Base-by-base conservation (phyloP, 352 stramenopile species). In the Pythium aphanidermatum region DNA sequence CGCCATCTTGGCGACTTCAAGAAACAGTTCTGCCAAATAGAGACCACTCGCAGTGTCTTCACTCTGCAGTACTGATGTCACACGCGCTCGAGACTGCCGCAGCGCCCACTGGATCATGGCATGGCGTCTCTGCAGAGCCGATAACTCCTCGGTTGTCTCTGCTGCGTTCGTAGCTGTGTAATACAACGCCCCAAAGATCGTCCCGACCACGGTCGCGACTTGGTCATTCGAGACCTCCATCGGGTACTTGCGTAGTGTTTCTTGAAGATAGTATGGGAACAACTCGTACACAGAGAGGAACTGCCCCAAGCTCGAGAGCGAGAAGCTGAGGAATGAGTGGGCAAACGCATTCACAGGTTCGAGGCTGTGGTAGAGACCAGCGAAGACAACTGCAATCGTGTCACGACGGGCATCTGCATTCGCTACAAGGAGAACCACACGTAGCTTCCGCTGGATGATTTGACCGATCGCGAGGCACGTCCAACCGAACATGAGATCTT, bases 1-100 rank as follows among this genome's bases (percentile, higher is more conserved):
- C 4, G 56, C 48, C 55, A 86, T 79, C 46, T 86, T 86, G 44
- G 75, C 54, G n/a, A 82, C 49, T 23, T 86, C 74, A 45, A 79
- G 67, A 26, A 83, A 53, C 36, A 86, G 42, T 1, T 67, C 66
- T 2, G 65, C 58, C 5, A 86, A 46, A 34, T 81, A 79, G 11
- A 85, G n/a, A 24, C 64, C 48, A 17, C 34, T 41, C 23, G 11
- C n/a, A 29, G 19, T 24, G 19, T 24, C 35, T 24, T 1, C 9
- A n/a, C 17, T 28, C 50, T 37, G 0, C 2, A 82, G 51, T 14
- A 84, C 40, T 27, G 65, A 40, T 7, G 48, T 49, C 10, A 60
- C 55, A 17, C 70, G 68, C 0, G 65, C 46, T 34, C 60, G 59
- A 38, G 58, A 69, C 30, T 77, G 66, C n/a, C 60, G 68, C 30